These are phyloP conservation scores for Passalora sequoiae DNA, from an alignment of 2,329 filamentous ascomycete genomes.

Conservation along the genomic window DNA sequence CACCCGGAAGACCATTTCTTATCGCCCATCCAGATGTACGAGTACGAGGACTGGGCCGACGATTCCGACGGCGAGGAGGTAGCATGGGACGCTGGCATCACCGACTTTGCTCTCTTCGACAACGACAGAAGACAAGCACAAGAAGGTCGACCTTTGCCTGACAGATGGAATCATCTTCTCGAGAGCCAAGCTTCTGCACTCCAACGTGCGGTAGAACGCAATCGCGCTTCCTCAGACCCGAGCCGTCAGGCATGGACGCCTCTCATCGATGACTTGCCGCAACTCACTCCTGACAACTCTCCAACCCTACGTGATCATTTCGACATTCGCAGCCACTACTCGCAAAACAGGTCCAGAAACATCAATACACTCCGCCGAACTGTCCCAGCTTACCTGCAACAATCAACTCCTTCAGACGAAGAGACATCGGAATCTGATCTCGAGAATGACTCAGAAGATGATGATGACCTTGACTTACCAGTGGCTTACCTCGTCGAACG, in stretches of 20 bases:
- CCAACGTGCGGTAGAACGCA: slow-evolving; percentile 26
- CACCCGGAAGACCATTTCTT: slow-evolving; percentile 31
- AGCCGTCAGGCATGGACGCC: slow-evolving; percentile 16
- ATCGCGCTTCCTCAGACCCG: slow-evolving; percentile 14
- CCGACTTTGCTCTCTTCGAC: slow-evolving; percentile 33
- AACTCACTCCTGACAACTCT: slow-evolving; percentile 31
- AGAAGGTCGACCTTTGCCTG: slow-evolving; percentile 21
- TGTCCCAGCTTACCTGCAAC: slow-evolving; percentile 22
- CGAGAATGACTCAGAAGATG: slow-evolving; percentile 21
- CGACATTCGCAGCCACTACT: slow-evolving; percentile 23
- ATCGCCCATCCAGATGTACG: slow-evolving; percentile 26
- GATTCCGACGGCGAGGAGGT: slow-evolving; percentile 26
- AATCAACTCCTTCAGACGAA: slow-evolving; percentile 16
- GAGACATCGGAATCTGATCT: slow-evolving; percentile 15
- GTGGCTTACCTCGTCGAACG: slow-evolving; percentile 26
- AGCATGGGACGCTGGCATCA: slow-evolving; percentile 33
- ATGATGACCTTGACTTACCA: slow-evolving; percentile 25
- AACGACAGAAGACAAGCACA: slow-evolving; percentile 26
- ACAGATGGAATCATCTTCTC: slow-evolving; percentile 27
- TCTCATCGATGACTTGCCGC: slow-evolving; percentile 24
- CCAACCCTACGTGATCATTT: slow-evolving; percentile 29
- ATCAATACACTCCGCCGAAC: slow-evolving; percentile 7
- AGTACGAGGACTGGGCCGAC: slow-evolving; percentile 30
- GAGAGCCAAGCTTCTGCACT: slow-evolving; percentile 23
- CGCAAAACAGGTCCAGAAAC: not conserved